These are phyloP conservation scores for Mucor irregularis DNA, from an alignment of 371 early-diverging fungal genomes.

Conservation along the genomic window DNA sequence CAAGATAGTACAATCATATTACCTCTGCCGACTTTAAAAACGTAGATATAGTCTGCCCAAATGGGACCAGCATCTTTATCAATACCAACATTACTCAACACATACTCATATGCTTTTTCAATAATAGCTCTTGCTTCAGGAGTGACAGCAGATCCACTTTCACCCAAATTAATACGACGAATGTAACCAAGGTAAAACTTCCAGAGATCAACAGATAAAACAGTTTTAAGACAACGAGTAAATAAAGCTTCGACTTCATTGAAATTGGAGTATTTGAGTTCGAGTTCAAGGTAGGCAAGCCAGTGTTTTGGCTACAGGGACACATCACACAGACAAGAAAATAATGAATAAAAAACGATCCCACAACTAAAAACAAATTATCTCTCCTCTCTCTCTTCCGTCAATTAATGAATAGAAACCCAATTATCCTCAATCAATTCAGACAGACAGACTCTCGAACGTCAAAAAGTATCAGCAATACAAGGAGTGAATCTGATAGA, in stretches of 20 bases:
- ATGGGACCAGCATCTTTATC: conserved; percentile 88
- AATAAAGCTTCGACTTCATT: conserved; percentile 86
- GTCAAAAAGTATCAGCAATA: not conserved
- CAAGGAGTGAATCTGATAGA: conserved; percentile 1
- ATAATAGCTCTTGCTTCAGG: conserved; percentile 75
- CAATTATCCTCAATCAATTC: no score
- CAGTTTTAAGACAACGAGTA: conserved; percentile 75
- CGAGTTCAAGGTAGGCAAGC: conserved; percentile 83
- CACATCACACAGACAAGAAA: not conserved
- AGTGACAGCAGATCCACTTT: conserved; percentile 49
- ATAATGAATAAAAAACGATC: not conserved
- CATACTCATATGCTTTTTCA: conserved; percentile 86
- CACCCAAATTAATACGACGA: conserved; percentile 68
- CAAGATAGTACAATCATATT: conserved; percentile 17
- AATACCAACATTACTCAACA: conserved; percentile 83
- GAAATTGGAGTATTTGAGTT: conserved; percentile 73
- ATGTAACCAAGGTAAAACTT: conserved; percentile 89
- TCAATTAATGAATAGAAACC: not conserved
- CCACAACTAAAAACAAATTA: not conserved
- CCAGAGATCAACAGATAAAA: conserved; percentile 88
- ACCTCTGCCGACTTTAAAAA: conserved; percentile 85
- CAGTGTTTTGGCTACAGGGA: conserved; percentile 74
- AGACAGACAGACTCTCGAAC: no score
- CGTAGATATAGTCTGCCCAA: conserved; percentile 87
- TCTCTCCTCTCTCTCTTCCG: not conserved